Evolutionary conservation across 495 filamentous ascomycete genomes (phyloP), one percentile per base, ranked within the genome.

Genomic region (Elasticomyces elasticus): DNA sequence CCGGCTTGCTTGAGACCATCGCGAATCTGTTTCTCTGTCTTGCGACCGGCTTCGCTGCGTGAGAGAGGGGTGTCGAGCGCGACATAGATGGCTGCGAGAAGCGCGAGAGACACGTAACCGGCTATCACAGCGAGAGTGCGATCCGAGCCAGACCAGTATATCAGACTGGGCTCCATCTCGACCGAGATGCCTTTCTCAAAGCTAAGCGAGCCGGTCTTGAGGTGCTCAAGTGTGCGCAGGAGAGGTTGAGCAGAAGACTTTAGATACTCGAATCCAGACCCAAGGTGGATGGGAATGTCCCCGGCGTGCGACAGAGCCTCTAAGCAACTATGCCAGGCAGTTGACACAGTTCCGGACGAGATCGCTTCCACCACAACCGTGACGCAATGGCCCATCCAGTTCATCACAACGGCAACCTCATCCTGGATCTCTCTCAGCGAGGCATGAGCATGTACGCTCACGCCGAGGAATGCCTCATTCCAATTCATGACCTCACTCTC

Each of bases 1-100:
- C 92, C 92, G 33, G 92, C 92, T 71, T 99, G 92, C 37, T 87
- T 79, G 20, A 99, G 76, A 0, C 82, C 71, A 56, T 96, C 91
- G n/a, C 87, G 83, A 51, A 94, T 69, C 5, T 85, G 70, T 5
- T 82, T 83, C 61, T 95, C 88, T 56, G 86, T 79, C 56, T 83
- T 80, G 45, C 85, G 84, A 1, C 78, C 82, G 23, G 80, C 76
- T 51, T 80, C 79, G 5, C 75, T 73, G 1, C 78, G 77, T 12
- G 78, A 79, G 52, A 95, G 73, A 0, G 85, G 77, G 5, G 74
- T 75, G 17, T 81, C 82, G 41, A 83, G 74, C 19, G 76, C 79
- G 24, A 96, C 76, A 66, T 97, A 99, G 2, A 87, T 64, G 40
- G 82, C 78, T 1, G 89, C 90, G 15, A 85, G 59, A 31, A 86